Evolutionary conservation across 306 rosid genomes (phyloP), one percentile per base, ranked within the genome.

Genomic region (Hippophae tibetana): DNA sequence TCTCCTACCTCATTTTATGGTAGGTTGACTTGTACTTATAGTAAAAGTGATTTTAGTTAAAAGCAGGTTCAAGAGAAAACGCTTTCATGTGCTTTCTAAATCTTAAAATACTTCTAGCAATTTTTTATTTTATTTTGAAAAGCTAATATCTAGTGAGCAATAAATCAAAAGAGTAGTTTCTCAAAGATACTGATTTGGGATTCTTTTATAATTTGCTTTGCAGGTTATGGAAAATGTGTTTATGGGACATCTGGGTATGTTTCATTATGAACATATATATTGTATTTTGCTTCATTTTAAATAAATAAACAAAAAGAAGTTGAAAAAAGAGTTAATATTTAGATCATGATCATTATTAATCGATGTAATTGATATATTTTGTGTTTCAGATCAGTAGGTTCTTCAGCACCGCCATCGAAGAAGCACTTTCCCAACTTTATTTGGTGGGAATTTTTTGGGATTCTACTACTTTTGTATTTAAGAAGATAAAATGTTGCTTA

Each of bases 211-310:
- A 58, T 18, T 53, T 68, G 41, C 42, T 50, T 57, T 68, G 14
- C 86, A 92, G 98, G 96, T 72, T 77, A 92, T 57, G 98, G 77
- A 62, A 81, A 87, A 68, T 92, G 98, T 62, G 27, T 5, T 62
- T 92, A 68, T 65, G 27, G 72, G 10, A 60, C 84, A 45, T 61
- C 96, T 40, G 87, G 93, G 98, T 90, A 84, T 46, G 81, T 31
- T 74, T 51, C 48, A 47, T 13, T 60, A 1, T 7, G n/a, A 42
- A 25, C 1, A 12, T 48, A 41, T 46, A 27, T 27, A 58, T 62
- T 14, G 64, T 45, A 54, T 5, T 26, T 67, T 57, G 12, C 25
- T 60, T 1, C 9, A 13, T 58, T 11, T 53, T 9, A 8, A 45
- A 41, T 5, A 6, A 52, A 26, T 18, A 18, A 18, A 54, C 40